Percentiles rank a stretch among this genome's conserved stretches.
These are phyloP conservation scores for Annulohypoxylon nitens DNA, from an alignment of 495 filamentous ascomycete genomes.

Conservation along the genomic window DNA sequence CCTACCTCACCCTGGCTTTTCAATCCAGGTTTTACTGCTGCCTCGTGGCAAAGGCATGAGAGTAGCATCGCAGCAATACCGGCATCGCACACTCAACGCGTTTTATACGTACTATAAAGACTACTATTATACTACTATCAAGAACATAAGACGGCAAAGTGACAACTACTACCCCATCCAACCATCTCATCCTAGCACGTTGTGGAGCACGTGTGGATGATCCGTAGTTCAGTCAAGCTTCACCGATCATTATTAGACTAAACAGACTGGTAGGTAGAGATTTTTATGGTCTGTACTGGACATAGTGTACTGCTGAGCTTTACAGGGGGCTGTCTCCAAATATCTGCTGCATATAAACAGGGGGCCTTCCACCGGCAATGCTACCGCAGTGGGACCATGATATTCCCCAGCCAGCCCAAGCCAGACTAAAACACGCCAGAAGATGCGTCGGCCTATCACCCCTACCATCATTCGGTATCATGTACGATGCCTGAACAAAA, in stretches of 20 bases:
- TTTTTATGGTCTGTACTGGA: neutral
- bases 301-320: neutral
- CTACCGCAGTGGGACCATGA: constrained; percentile 1
- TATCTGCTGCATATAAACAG: constrained; percentile 1
- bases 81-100: neutral
- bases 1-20: neutral
- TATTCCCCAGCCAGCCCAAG: neutral
- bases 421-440: neutral
- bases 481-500: neutral
- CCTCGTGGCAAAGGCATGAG: constrained; percentile 13
- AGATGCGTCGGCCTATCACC: neutral
- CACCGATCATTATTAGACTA: constrained; percentile 4
- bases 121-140: too few relatives aligned
- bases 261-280: neutral
- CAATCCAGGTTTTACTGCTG: neutral
- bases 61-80: neutral
- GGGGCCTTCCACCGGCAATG: constrained; percentile 4
- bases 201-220: constrained; percentile 16
- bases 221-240: constrained; percentile 36
- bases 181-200: neutral
- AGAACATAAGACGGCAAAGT: neutral
- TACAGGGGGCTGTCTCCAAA: constrained; percentile 5
- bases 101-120: neutral
- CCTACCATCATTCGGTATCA: neutral
- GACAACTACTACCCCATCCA: constrained; percentile 11